These are phyloP conservation scores for Penicillium coffeae DNA, from an alignment of 495 filamentous ascomycete genomes.

Conservation along the genomic window DNA sequence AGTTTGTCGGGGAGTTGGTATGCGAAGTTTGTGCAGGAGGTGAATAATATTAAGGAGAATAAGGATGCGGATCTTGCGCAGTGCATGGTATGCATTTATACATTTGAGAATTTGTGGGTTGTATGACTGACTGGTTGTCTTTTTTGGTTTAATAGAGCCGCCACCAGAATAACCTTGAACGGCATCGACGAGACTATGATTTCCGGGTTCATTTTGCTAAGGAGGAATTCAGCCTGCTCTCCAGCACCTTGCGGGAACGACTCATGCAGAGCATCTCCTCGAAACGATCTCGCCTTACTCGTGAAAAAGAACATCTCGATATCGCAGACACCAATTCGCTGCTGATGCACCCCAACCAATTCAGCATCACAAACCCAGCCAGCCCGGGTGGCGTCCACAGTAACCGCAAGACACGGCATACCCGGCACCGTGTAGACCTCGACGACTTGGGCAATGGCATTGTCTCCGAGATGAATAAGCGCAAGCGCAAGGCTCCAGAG, in stretches of 20 bases:
- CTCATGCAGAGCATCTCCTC: slow-evolving; percentile 71
- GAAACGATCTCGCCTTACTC: slow-evolving; percentile 71
- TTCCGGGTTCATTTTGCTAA: slow-evolving; percentile 67
- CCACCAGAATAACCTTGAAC: slow-evolving; percentile 40
- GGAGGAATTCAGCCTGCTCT: slow-evolving; percentile 75
- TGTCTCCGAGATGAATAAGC: slow-evolving; percentile 61
- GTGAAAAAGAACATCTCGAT: slow-evolving; percentile 86
- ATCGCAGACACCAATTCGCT: slow-evolving; percentile 84
- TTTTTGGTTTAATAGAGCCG: slow-evolving; percentile 26
- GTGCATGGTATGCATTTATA: slow-evolving; percentile 60
- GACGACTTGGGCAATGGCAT: slow-evolving; percentile 67
- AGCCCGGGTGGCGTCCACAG: slow-evolving; percentile 78
- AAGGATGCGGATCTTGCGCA: slow-evolving; percentile 74
- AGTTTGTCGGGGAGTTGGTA: slow-evolving; percentile 76
- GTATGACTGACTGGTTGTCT: neutral
- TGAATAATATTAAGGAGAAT: slow-evolving; percentile 81
- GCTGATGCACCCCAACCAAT: slow-evolving; percentile 88
- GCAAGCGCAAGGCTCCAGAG: slow-evolving; percentile 70
- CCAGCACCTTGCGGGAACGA: slow-evolving; percentile 76
- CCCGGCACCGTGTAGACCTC: slow-evolving; percentile 72
- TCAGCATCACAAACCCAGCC: slow-evolving; percentile 72
- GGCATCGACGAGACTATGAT: slow-evolving; percentile 38
- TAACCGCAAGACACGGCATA: slow-evolving; percentile 79
- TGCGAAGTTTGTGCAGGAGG: slow-evolving; percentile 71
- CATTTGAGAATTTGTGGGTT: neutral